Conservation (phyloP, 2,329 filamentous ascomycete genomes). For the Zymoseptoria ardabiliae region DNA sequence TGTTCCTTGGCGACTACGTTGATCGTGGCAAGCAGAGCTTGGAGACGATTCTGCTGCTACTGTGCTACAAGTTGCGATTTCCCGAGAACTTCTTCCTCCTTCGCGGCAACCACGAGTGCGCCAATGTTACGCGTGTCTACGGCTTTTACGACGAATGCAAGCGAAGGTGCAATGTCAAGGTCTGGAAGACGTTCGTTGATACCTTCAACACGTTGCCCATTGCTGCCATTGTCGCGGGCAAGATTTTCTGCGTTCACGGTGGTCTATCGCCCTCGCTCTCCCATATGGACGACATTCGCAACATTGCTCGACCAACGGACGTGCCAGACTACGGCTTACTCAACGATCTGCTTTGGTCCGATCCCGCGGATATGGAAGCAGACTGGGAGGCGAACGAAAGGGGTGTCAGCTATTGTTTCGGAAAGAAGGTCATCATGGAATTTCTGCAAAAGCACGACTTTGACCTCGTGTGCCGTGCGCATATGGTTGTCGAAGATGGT, state of each 20-base stretch:
- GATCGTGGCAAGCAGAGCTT: conserved; percentile 93
- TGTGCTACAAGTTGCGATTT: conserved; percentile 96
- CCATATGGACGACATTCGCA: conserved; percentile 97
- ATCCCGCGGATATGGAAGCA: conserved; percentile 89
- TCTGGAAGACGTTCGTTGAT: conserved; percentile 97
- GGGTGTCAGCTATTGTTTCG: conserved; percentile 96
- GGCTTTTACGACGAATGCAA: conserved; percentile 99
- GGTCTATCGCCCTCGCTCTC: conserved; percentile 84
- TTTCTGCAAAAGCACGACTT: conserved; percentile 94
- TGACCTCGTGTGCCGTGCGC: conserved; percentile 90
- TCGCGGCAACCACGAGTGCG: conserved; percentile 92
- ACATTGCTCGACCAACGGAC: conserved; percentile 91
- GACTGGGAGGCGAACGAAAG: conserved; percentile 98
- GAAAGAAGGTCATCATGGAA: conserved; percentile 95
- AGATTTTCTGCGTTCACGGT: conserved; percentile 96
- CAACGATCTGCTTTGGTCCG: conserved; percentile 94
- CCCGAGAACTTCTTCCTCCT: conserved; percentile 96
- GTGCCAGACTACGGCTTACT: conserved; percentile 93
- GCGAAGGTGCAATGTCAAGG: conserved; percentile 88
- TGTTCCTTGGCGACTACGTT: conserved; percentile 94
- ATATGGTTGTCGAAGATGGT: conserved; percentile 98
- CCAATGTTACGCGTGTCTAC: conserved; percentile 90
- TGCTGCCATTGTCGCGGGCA: conserved; percentile 90
- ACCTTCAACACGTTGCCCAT: conserved; percentile 95
- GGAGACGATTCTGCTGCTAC: conserved; percentile 83